Evolutionary conservation across 169 alveolate genomes (phyloP), one percentile per base, ranked within the genome.

Genomic region (Eimeria acervulina): DNA sequence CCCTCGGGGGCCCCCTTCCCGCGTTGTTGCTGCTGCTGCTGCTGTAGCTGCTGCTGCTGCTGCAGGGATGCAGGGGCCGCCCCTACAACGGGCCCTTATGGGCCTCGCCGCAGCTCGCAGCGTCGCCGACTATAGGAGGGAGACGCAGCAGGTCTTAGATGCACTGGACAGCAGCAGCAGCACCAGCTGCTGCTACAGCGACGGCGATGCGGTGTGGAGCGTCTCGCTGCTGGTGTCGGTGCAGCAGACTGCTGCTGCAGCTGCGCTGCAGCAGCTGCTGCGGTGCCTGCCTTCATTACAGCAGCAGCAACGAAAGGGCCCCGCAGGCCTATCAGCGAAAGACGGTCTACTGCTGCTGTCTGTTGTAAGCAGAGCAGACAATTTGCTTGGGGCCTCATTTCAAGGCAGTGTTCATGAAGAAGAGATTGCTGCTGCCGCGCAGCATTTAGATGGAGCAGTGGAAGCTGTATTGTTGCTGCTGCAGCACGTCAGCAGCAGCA

Each of bases 211-310:
- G 44, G 89, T 6, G 17, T 78, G 66, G 1, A n/a, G 89, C 19
- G 63, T 78, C 40, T 33, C 89, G 33, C 61, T 83, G 5, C 74
- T 44, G 47, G 91, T 83, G 33, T 38, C 70, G 47, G 74, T 44
- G 70, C 91, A 83, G 74, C 91, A 83, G 76, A 28, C 2, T 28
- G 91, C 91, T 83, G 91, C 91, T 1, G 74, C 70, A 0, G 91
- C 91, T 51, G 91, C 91, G 91, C 74, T 83, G 76, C 91, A 83
- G 91, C 91, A 83, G 74, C 76, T 83, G 91, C 91, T 36, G 91
- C 91, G 91, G 28, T 83, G 76, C 33, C 51, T 83, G 47, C 91
- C 91, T 40, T 44, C 89, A 33, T 7, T 36, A 52, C 83, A 72
- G 63, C 91, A 83, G 76, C 91, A 83, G 74, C 91, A 51, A 31